Evolutionary conservation across 1,139 yeast species (phyloP), one percentile per base, ranked within the genome.

Genomic region (Geotrichum candidum): DNA sequence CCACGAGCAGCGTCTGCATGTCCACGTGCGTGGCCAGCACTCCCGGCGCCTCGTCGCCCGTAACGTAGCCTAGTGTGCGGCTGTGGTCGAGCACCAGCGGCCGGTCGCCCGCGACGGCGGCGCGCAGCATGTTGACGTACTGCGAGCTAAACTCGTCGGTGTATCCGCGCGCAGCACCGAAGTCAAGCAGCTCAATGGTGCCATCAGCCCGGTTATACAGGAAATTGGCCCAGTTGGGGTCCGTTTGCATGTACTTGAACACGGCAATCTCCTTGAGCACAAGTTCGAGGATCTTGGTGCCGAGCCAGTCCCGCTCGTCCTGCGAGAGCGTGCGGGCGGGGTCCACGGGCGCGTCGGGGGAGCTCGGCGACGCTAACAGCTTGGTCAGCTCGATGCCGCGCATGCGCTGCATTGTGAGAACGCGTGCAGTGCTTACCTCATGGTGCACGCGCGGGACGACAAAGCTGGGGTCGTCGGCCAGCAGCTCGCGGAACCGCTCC

Each of bases 211-310:
- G 80, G 71, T 92, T 91, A 78, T 88, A 92, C 65, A 95, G 77
- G 76, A 94, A 95, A 73, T 94, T 94, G 57, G 99, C 98, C 99
- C 99, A 95, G 75, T 94, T 94, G 56, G 99, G 99, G 76, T 94
- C 99, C 0, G 99, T 92, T 76, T 94, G 99, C 99, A 94, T 95
- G 76, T 88, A 92, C 70, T 82, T 83, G 78, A 88, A 92, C 68
- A 83, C 79, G 41, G 90, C 90, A 70, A 95, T 88, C 75, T 94
- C 99, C 68, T 83, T 79, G 58, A 94, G 78, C 70, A 97, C 91
- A 56, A 94, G 79, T 67, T 90, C 82, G 96, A 95, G 88, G 64
- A 94, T 86, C 68, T 87, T 83, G 13, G 90, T 84, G 18, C 96
- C 96, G 64, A 94, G 87, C 84, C 88, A 87, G 74, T 92, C 80